Conservation (phyloP, 2,329 filamentous ascomycete species). For the Fusarium coffeatum region DNA sequence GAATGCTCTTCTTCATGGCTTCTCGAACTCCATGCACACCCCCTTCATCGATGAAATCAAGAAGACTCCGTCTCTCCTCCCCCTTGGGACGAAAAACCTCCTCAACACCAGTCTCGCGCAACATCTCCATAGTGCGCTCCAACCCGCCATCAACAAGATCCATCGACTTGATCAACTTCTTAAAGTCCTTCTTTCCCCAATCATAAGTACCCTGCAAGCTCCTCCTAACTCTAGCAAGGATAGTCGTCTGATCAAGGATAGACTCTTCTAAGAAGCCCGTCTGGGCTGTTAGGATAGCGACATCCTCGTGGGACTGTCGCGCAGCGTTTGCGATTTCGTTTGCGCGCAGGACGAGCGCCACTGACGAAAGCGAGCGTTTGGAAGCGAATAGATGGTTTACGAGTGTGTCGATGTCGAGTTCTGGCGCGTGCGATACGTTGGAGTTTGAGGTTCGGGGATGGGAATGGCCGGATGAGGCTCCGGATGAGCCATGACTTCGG, state of each 20-base stretch:
- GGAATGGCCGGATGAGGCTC: constrained; percentile 50
- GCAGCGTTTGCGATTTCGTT: constrained; percentile 86
- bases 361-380: constrained; percentile 87
- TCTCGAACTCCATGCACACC: constrained; percentile 74
- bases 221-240: constrained; percentile 64
- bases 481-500: constrained; percentile 53
- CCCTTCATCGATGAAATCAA: constrained; percentile 81
- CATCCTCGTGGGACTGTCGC: constrained; percentile 80
- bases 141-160: constrained; percentile 75
- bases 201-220: constrained; percentile 68
- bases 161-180: constrained; percentile 70
- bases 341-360: constrained; percentile 83
- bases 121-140: constrained; percentile 72
- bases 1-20: constrained; percentile 76
- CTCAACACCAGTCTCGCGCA: constrained; percentile 74
- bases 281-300: constrained; percentile 76
- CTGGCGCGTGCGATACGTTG: constrained; percentile 29
- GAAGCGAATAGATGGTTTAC: constrained; percentile 87
- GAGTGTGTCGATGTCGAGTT: constrained; percentile 73
- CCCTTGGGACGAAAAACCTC: constrained; percentile 68
- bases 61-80: constrained; percentile 70
- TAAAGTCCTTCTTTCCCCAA: constrained; percentile 69
- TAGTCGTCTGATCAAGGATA: constrained; percentile 66
- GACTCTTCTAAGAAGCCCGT: constrained; percentile 74
- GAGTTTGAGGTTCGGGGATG: constrained; percentile 44